Evolutionary conservation across 2,329 filamentous ascomycete species (phyloP), one percentile per base, ranked within the genome.

Genomic region (Penicillium sp.): DNA sequence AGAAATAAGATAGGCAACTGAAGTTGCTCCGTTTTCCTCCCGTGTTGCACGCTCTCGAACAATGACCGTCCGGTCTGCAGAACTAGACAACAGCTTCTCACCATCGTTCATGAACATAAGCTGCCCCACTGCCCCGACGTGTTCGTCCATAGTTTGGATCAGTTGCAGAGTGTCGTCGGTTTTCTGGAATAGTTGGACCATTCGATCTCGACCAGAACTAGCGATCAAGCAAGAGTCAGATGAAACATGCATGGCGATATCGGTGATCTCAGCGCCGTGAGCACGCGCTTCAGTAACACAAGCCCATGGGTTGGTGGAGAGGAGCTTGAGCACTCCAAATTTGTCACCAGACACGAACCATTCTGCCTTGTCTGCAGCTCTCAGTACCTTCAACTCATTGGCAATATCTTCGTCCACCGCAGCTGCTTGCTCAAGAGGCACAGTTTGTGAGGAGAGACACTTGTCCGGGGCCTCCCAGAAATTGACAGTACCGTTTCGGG

Each of bases 71-170:
- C 95, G 87, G 74, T 99, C 95, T 49, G 91, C 82, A 1, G 93
- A 96, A 67, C 89, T 93, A 1, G 95, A 97, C 21, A 98, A 82
- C 45, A 98, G 78, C 60, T 83, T 87, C 42, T 81, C 79, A 4
- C 87, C 87, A 71, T 91, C 84, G 43, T 88, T 83, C 3, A 89
- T 85, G 56, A 96, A 91, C 9, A 93, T 81, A 27, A 97, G 77
- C 27, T 88, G 87, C 54, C 84, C 88, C 19, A 99, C 93, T 61
- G 90, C 90, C 22, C 92, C 91, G 29, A 92, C 87, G 74, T 98
- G 96, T 65, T 99, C 93, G 55, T 90, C 87, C 69, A 98, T 84
- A 0, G 95, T 99, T 73, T 99, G 95, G 51, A 96, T 84, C 56
- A 97, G 84, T 56, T 90, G 84, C 73, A 96, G 89, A 3, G 75